Evolutionary conservation across 805 yeast genomes (phyloP).

Genomic region (Yamadazyma sp.): DNA sequence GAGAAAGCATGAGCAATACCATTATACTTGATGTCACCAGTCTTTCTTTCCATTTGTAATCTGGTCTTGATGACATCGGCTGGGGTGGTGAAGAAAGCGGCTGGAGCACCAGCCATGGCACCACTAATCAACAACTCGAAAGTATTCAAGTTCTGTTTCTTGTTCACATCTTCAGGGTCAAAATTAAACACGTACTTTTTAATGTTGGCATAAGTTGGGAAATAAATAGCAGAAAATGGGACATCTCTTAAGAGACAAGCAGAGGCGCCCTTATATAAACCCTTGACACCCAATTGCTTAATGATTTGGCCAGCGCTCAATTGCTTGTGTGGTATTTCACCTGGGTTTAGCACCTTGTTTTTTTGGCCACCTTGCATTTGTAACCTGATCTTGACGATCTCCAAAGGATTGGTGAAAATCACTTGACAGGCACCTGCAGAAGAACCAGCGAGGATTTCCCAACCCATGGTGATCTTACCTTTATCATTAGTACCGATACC

Average conservation of each 20-base stretch:
- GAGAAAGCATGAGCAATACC: constrained; percentile 78
- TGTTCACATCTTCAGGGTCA: constrained; percentile 66
- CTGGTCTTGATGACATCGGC: constrained; percentile 96
- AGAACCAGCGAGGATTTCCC: constrained; percentile 88
- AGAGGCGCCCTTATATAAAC: constrained; percentile 85
- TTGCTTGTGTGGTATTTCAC: constrained; percentile 43
- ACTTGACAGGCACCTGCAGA: constrained; percentile 97
- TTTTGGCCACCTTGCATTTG: constrained; percentile 85
- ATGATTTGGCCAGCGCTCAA: constrained; percentile 70
- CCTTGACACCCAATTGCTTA: constrained; percentile 74
- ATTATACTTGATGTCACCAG: constrained; percentile 72
- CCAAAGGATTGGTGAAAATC: constrained; percentile 91
- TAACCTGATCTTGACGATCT: constrained; percentile 89
- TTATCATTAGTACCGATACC: constrained; percentile 56
- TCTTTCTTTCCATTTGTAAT: constrained; percentile 77
- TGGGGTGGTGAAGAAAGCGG: constrained; percentile 95
- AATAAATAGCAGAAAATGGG: constrained; percentile 94
- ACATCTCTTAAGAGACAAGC: constrained; percentile 95
- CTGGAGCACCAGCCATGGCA: constrained; percentile 97
- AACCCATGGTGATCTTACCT: constrained; percentile 45
- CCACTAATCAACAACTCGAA: constrained; percentile 87
- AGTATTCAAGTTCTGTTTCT: constrained; percentile 61
- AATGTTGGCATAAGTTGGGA: constrained; percentile 94
- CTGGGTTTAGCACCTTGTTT: constrained; percentile 24
- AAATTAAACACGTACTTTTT: constrained; percentile 79